Evolutionary conservation across 2,329 filamentous ascomycete genomes (phyloP).

Genomic region (Westerdykella sp.): DNA sequence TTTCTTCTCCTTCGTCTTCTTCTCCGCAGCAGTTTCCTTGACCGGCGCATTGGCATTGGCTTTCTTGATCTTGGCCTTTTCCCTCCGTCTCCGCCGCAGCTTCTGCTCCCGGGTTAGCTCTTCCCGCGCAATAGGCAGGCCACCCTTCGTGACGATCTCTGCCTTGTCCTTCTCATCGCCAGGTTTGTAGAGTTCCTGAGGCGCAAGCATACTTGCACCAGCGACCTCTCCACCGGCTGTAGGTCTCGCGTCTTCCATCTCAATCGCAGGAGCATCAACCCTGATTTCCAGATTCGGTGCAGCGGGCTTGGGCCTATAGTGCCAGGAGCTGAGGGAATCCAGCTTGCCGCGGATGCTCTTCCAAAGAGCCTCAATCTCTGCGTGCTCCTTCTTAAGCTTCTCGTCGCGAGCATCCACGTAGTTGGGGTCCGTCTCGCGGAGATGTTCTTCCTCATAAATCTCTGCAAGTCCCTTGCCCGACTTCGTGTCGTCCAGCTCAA

Average conservation of each 20-base stretch:
- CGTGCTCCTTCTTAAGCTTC: conserved; percentile 73
- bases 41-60: conserved; percentile 47
- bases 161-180: conserved; percentile 60
- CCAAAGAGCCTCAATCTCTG: conserved; percentile 78
- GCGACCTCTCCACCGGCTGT: conserved; percentile 69
- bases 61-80: conserved; percentile 81
- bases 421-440: conserved; percentile 68
- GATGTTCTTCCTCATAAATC: conserved; percentile 88
- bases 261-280: conserved; percentile 81
- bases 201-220: conserved; percentile 69
- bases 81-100: conserved; percentile 64
- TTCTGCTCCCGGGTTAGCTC: conserved; percentile 90
- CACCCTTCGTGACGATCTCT: conserved; percentile 72
- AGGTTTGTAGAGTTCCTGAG: conserved; percentile 89
- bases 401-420: conserved; percentile 79
- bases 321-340: conserved; percentile 85
- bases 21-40: conserved; percentile 42
- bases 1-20: conserved; percentile 54
- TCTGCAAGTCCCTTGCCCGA: conserved; percentile 82
- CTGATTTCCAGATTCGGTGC: conserved; percentile 80
- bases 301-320: conserved; percentile 86
- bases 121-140: conserved; percentile 69
- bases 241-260: conserved; percentile 93
- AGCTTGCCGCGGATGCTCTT: conserved; percentile 71
- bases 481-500: conserved; percentile 82